Percentiles rank a stretch among this genome's conserved stretches.
Evolutionary conservation across 306 rosid genomes (phyloP).

Genomic region (Sindora glabra): DNA sequence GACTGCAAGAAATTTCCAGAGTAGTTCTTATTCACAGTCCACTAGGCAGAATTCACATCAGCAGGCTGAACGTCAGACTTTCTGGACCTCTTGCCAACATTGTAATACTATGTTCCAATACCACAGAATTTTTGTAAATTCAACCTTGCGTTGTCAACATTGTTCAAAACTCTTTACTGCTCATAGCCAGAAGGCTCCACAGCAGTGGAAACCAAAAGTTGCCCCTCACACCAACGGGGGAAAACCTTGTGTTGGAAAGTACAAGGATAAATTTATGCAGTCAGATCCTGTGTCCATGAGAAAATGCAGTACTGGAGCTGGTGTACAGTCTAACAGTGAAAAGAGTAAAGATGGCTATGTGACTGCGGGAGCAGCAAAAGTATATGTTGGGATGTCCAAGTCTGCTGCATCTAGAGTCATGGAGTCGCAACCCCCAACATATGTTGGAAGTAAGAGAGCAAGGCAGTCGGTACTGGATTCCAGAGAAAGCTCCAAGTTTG

Average conservation of each 20-base stretch:
- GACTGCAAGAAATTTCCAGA: slow-evolving; percentile 24
- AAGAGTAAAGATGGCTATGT: slow-evolving; percentile 25
- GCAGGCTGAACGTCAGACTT: slow-evolving; percentile 30
- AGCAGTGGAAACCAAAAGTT: slow-evolving; percentile 27
- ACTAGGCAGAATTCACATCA: slow-evolving; percentile 17
- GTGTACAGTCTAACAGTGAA: slow-evolving; percentile 17
- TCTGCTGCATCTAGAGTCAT: slow-evolving; percentile 29
- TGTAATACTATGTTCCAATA: slow-evolving; percentile 54
- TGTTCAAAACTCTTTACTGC: slow-evolving; percentile 48
- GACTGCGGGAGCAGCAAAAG: slow-evolving; percentile 21
- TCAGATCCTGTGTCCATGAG: slow-evolving; percentile 14
- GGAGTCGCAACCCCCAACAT: slow-evolving; percentile 21
- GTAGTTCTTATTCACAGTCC: slow-evolving; percentile 27
- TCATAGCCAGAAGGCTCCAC: slow-evolving; percentile 20
- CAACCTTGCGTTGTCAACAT: slow-evolving; percentile 41
- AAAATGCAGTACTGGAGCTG: slow-evolving; percentile 24
- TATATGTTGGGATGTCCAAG: slow-evolving; percentile 25
- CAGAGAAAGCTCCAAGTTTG: slow-evolving; percentile 20
- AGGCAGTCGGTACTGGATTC: slow-evolving; percentile 31
- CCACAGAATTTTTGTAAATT: slow-evolving; percentile 26
- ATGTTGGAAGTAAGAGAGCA: slow-evolving; percentile 39
- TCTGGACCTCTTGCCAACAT: slow-evolving; percentile 66
- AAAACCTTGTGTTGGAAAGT: slow-evolving; percentile 10
- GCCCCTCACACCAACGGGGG: slow-evolving; percentile 28
- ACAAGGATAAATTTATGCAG: not conserved